phyloP scores from a whole-genome alignment of 768 basidiomycete species.

The Termitomyces sp. region DNA sequence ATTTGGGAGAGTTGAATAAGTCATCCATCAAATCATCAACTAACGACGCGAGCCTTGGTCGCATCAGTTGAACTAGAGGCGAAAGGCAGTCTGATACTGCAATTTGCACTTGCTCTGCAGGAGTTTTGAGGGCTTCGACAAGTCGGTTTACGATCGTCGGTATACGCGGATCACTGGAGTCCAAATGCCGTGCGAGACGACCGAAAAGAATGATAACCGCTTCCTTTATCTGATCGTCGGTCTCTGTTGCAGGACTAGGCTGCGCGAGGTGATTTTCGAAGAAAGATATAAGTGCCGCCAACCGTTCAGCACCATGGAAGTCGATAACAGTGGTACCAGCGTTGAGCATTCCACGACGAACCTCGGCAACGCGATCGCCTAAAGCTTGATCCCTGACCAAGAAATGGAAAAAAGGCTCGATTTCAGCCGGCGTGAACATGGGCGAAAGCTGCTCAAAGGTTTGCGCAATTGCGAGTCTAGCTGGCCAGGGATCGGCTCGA shows the following conservation, averaged over 20 bases:
- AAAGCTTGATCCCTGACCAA: conserved; percentile 83
- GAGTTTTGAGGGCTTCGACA: conserved; percentile 88
- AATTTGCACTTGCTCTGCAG: conserved; percentile 93
- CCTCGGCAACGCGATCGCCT: conserved; percentile 79
- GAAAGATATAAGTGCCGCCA: conserved; percentile 71
- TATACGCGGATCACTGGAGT: conserved; percentile 71
- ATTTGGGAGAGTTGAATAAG: conserved; percentile 76
- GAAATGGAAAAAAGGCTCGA: conserved; percentile 79
- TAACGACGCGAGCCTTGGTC: conserved; percentile 54
- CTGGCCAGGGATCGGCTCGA: conserved; percentile 84
- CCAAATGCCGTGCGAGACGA: conserved; percentile 85
- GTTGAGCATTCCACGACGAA: conserved; percentile 83
- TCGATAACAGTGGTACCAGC: conserved; percentile 85
- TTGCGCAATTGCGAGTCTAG: conserved; percentile 70
- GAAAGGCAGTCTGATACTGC: conserved; percentile 96
- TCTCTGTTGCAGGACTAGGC: conserved; percentile 58
- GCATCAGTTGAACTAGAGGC: conserved; percentile 75
- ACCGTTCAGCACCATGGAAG: conserved; percentile 66
- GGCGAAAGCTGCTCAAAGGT: conserved; percentile 69
- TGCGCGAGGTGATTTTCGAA: conserved; percentile 77
- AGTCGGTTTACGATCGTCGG: conserved; percentile 81
- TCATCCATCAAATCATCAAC: conserved; percentile 76
- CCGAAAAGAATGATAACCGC: conserved; percentile 94
- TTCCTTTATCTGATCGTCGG: conserved; percentile 87
- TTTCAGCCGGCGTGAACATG: conserved; percentile 54